These are phyloP conservation scores for Lentinula raphanica DNA, from an alignment of 768 basidiomycete species.

Conservation along the genomic window DNA sequence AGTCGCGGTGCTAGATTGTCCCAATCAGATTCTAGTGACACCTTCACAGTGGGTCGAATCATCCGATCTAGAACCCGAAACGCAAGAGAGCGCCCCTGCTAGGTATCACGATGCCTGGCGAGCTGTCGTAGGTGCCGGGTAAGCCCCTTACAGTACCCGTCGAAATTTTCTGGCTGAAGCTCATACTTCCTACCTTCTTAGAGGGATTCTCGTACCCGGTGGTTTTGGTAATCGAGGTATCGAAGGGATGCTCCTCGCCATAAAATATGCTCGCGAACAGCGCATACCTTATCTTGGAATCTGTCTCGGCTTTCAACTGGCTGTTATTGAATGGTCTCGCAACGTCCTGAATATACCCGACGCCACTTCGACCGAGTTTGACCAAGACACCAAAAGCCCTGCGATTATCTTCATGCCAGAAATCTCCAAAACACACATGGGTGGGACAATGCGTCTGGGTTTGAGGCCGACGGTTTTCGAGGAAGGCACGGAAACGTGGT, in stretches of 20 bases:
- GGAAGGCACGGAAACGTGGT: constrained; percentile 61
- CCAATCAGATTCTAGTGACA: not conserved
- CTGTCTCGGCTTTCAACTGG: constrained; percentile 96
- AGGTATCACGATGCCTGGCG: constrained; percentile 96
- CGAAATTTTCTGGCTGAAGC: not conserved
- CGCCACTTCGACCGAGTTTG: constrained; percentile 84
- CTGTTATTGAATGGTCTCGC: constrained; percentile 92
- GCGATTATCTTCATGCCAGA: constrained; percentile 98
- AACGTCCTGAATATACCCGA: constrained; percentile 68
- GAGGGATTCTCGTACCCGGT: constrained; percentile 95
- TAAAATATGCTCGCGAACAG: constrained; percentile 94
- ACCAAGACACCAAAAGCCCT: constrained; percentile 53
- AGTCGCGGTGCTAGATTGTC: constrained; percentile 13
- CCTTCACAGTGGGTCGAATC: constrained; percentile 87
- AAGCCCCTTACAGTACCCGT: constrained; percentile 16
- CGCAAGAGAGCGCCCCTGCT: constrained; percentile 73
- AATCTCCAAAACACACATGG: constrained; percentile 96
- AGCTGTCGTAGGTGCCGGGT: constrained; percentile 86
- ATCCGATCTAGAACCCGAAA: constrained; percentile 79
- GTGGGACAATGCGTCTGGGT: constrained; percentile 99
- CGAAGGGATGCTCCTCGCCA: constrained; percentile 97
- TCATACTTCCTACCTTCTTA: constrained; percentile 23
- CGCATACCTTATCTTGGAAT: constrained; percentile 94
- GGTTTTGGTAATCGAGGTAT: constrained; percentile 92
- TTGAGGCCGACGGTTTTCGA: constrained; percentile 93